phyloP scores from a whole-genome alignment of 2,329 filamentous ascomycete species.

The Neurospora sp. region DNA sequence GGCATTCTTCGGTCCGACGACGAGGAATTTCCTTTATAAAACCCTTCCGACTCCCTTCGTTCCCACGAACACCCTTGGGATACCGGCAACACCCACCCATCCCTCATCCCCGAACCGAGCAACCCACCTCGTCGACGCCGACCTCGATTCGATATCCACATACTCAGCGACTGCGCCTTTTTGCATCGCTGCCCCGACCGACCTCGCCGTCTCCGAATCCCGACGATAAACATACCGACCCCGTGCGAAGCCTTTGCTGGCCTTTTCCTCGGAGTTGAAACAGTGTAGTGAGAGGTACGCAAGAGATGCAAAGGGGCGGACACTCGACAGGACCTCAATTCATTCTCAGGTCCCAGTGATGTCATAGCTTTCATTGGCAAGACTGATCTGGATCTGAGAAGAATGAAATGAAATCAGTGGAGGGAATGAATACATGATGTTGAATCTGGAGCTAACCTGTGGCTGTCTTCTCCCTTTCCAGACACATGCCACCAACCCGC shows the following conservation, averaged over 20 bases:
- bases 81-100: background rate
- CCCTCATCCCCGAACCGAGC: background rate
- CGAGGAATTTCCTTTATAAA: constrained; percentile 29
- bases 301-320: constrained; percentile 1
- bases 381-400: background rate
- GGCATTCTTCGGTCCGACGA: constrained; percentile 34
- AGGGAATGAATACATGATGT: constrained; percentile 5
- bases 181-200: background rate
- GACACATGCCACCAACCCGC: constrained; percentile 31
- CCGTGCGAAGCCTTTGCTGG: constrained; percentile 17
- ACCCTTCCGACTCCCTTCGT: constrained; percentile 28
- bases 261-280: constrained; percentile 17
- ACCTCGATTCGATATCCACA: constrained; percentile 1
- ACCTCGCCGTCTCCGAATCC: constrained; percentile 2
- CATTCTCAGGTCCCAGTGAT: constrained; percentile 2
- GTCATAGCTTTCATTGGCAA: background rate
- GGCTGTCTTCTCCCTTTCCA: constrained; percentile 24
- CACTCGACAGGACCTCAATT: constrained; percentile 1
- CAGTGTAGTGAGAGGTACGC: constrained; percentile 16
- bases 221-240: constrained; percentile 4
- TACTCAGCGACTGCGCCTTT: background rate
- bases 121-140: constrained; percentile 1
- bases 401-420: background rate
- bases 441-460: constrained; percentile 19
- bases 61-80: constrained; percentile 9